Base-by-base conservation (phyloP, 768 basidiomycete species). In the Psilocybe cyanescens region DNA sequence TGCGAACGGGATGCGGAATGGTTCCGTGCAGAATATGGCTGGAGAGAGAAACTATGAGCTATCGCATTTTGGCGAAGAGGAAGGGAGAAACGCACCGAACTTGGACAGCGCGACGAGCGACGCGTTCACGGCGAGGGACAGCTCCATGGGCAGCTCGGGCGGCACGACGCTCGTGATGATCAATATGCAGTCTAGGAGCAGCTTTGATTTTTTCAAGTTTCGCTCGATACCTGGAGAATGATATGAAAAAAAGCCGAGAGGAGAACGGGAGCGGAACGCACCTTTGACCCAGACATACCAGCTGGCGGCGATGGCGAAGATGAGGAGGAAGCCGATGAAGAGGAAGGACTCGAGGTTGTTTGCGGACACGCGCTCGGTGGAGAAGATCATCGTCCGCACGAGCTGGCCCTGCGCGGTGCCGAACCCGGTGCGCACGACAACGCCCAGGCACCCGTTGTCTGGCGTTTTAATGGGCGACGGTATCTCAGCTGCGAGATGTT, bases 11-110 rank as follows among this genome's bases (percentile, higher is more conserved):
- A 99, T 99, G 19, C 97, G 87, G 86, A 99, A 99, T 1, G 97
- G 97, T 70, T 99, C 97, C 16, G 97, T 99, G 72, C 97, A 99
- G 78, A 96, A 99, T 61, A 99, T 99, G 6, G 97, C 97, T 97
- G 24, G 24, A 24, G 24, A 24, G 24, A 24, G 24, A 24, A 24
- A 24, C 24, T 24, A 24, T 24, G 24, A 24, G 24, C 24, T 24
- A 24, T 24, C 24, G 24, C 24, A 24, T 64, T 39, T 44, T 5
- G 33, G 4, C 8, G 11, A 24, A 2, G 24, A 24, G 0, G 24
- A 11, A 35, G 33, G 4, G 33, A 35, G 11, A 11, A 35, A 35
- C 90, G 16, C 65, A 96, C 95, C 90, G 71, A 81, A 95, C 75
- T 97, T 99, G 47, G 93, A 94, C 45, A 99, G 75, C 0, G 97